phyloP scores from a whole-genome alignment of 2,329 filamentous ascomycete species.

The Fusarium chlamydosporum region DNA sequence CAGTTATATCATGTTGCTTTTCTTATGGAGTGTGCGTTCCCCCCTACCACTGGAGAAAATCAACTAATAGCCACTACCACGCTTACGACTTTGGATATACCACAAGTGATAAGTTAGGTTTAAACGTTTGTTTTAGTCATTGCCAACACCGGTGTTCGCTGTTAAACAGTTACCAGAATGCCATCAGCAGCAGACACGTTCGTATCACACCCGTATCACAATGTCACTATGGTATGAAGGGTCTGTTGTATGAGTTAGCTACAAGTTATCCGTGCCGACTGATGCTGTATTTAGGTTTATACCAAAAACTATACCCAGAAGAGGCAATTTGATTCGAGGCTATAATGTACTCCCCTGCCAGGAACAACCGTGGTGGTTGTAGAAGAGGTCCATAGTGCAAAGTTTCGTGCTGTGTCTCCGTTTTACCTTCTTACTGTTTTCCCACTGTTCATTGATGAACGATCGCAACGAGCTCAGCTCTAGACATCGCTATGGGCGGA shows the following conservation, averaged over 20 bases:
- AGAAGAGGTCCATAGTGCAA: neutral
- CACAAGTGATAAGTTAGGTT: no score
- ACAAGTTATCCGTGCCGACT: no score
- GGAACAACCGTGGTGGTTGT: no score
- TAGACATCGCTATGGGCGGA: neutral
- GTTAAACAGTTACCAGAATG: neutral
- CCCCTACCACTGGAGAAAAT: neutral
- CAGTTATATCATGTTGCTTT: neutral
- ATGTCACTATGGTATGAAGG: neutral
- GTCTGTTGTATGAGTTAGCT: no score
- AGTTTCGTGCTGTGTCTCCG: neutral
- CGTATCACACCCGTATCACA: neutral
- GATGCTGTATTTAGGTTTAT: neutral
- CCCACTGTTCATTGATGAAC: neutral
- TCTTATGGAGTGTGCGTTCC: neutral
- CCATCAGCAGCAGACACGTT: neutral
- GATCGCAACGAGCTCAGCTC: neutral
- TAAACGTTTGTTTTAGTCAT: rapidly evolving
- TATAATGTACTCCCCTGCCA: neutral
- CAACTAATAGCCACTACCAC: no score
- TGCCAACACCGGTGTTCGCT: neutral
- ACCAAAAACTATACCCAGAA: neutral
- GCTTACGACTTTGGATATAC: neutral
- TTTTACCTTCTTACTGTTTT: neutral
- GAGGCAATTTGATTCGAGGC: neutral